These are phyloP conservation scores for Thielaviopsis populi DNA, from an alignment of 2,329 filamentous ascomycete genomes.

Conservation along the genomic window DNA sequence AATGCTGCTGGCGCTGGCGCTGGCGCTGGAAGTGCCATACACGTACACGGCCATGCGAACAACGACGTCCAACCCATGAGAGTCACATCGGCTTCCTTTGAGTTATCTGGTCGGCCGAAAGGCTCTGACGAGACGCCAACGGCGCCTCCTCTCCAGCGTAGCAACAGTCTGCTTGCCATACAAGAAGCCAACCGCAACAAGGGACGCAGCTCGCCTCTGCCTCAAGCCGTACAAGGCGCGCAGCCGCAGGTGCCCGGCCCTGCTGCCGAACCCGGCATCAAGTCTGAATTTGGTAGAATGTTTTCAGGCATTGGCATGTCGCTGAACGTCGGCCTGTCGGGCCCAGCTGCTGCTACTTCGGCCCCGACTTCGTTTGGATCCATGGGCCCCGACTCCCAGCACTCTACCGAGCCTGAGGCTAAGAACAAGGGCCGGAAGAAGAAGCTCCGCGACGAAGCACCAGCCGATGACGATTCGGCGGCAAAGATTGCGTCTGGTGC, in stretches of 20 bases:
- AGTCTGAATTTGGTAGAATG: constrained; percentile 88
- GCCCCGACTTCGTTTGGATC: constrained; percentile 22
- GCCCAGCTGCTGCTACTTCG: constrained; percentile 34
- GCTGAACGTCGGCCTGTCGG: constrained; percentile 37
- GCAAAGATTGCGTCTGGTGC: background rate
- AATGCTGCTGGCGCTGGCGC: background rate
- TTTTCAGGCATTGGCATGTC: constrained; percentile 74
- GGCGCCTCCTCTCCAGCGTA: constrained; percentile 23
- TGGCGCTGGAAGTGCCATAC: background rate
- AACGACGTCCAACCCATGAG: background rate
- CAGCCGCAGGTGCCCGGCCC: constrained; percentile 68
- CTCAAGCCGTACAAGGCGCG: constrained; percentile 85
- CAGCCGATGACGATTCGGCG: constrained; percentile 48
- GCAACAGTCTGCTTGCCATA: constrained; percentile 54
- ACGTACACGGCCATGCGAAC: background rate
- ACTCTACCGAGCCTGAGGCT: constrained; percentile 31
- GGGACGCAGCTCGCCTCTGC: constrained; percentile 73
- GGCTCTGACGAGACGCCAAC: constrained; percentile 37
- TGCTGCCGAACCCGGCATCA: constrained; percentile 72
- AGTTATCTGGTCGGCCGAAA: constrained; percentile 28
- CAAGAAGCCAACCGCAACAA: constrained; percentile 62
- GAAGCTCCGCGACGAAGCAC: constrained; percentile 64
- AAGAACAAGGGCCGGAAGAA: constrained; percentile 35
- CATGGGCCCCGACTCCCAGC: constrained; percentile 31
- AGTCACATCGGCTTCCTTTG: background rate